Percentiles rank a stretch among this genome's conserved stretches.
Conservation (phyloP, 2,329 filamentous ascomycete genomes). For the Talaromyces funiculosus region DNA sequence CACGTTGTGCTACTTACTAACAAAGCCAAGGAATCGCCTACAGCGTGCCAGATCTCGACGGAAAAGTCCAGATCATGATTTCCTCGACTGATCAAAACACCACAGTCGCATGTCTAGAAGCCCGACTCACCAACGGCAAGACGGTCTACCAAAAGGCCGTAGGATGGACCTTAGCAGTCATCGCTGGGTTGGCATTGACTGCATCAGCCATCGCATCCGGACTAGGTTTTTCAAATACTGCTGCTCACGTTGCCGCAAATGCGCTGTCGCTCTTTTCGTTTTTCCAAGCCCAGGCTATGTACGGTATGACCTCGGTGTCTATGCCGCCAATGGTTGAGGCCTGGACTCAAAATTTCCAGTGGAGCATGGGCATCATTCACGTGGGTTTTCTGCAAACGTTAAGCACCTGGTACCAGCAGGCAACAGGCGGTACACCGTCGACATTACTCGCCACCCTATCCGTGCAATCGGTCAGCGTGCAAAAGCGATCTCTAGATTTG, state of each 20-base stretch:
- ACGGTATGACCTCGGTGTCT: constrained; percentile 77
- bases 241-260: constrained; percentile 89
- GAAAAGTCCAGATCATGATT: constrained; percentile 74
- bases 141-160: constrained; percentile 85
- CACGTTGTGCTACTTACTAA: neutral
- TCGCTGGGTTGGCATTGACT: constrained; percentile 75
- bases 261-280: constrained; percentile 90
- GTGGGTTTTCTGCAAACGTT: constrained; percentile 79
- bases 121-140: constrained; percentile 81
- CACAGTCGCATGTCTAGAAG: constrained; percentile 79
- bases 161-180: constrained; percentile 82
- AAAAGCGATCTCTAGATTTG: constrained; percentile 55
- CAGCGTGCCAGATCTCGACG: constrained; percentile 84
- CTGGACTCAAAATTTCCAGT: constrained; percentile 97
- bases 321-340: constrained; percentile 83
- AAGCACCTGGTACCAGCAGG: constrained; percentile 91
- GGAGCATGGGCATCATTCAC: constrained; percentile 93
- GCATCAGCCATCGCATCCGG: constrained; percentile 86
- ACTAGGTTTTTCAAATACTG: constrained; percentile 86
- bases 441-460: constrained; percentile 71
- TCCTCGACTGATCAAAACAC: constrained; percentile 59
- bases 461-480: constrained; percentile 72
- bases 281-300: constrained; percentile 89
- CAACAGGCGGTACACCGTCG: constrained; percentile 80
- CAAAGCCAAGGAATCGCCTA: constrained; percentile 64